Conservation (phyloP, 805 yeast genomes). For the Wickerhamomyces queroliae region DNA sequence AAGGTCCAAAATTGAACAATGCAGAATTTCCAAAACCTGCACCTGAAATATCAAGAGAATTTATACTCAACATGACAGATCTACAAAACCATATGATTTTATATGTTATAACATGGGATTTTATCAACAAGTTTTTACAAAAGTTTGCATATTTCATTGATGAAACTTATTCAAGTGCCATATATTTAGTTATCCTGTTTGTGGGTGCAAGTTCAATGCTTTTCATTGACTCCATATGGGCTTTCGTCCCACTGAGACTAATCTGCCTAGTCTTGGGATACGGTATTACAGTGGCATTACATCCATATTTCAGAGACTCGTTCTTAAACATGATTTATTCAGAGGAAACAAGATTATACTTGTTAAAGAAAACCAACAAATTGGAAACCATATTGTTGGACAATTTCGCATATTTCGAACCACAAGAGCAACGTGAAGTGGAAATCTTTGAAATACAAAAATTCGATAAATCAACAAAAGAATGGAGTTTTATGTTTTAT, state of each 20-base stretch:
- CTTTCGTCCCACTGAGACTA: slow-evolving; percentile 31
- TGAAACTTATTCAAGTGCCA: slow-evolving; percentile 50
- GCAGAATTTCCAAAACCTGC: slow-evolving; percentile 61
- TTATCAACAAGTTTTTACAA: slow-evolving; percentile 37
- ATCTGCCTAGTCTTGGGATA: slow-evolving; percentile 39
- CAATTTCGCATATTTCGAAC: slow-evolving; percentile 33
- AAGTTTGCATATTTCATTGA: slow-evolving; percentile 61
- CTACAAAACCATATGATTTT: slow-evolving; percentile 74
- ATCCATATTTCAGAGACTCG: slow-evolving; percentile 47
- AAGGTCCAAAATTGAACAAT: slow-evolving; percentile 44
- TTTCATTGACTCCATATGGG: slow-evolving; percentile 22
- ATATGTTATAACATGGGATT: slow-evolving; percentile 60
- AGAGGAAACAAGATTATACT: slow-evolving; percentile 56
- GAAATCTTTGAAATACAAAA: slow-evolving; percentile 67
- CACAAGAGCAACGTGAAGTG: slow-evolving; percentile 42
- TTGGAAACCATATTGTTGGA: slow-evolving; percentile 37
- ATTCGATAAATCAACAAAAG: slow-evolving; percentile 39
- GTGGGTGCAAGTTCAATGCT: slow-evolving; percentile 25
- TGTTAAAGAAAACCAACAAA: slow-evolving; percentile 41
- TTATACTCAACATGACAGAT: slow-evolving; percentile 73
- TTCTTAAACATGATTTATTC: slow-evolving; percentile 45
- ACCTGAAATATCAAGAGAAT: slow-evolving; percentile 75
- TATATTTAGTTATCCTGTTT: slow-evolving; percentile 35
- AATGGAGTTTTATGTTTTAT: slow-evolving; percentile 63
- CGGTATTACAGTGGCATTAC: slow-evolving; percentile 37